Evolutionary conservation across 2,329 filamentous ascomycete species (phyloP).

Genomic region (Alternaria incomplexa): DNA sequence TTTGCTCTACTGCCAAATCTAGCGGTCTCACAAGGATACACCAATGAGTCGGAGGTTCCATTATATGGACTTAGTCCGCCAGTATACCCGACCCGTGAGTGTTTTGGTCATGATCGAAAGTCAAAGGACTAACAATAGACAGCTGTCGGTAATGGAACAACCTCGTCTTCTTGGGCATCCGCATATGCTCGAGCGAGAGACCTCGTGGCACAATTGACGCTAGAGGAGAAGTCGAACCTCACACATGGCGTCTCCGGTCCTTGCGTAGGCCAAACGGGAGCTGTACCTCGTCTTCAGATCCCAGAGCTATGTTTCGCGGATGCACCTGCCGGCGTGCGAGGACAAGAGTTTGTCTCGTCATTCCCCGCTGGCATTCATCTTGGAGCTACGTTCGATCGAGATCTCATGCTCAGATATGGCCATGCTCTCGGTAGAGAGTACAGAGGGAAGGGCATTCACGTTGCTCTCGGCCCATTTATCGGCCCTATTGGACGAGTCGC

Average conservation of each 20-base stretch:
- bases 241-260: slow-evolving; percentile 42
- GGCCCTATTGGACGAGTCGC: slow-evolving; percentile 75
- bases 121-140: slow-evolving; percentile 1
- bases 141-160: slow-evolving; percentile 35
- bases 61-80: slow-evolving; percentile 38
- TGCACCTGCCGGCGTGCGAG: slow-evolving; percentile 43
- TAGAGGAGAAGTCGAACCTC: slow-evolving; percentile 53
- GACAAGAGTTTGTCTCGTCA: slow-evolving; percentile 39
- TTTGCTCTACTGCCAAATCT: slow-evolving; percentile 15
- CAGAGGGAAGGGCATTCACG: slow-evolving; percentile 72
- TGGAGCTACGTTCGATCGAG: slow-evolving; percentile 74
- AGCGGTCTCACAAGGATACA: slow-evolving; percentile 25
- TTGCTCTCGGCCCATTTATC: slow-evolving; percentile 72
- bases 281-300: slow-evolving; percentile 45
- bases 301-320: slow-evolving; percentile 50
- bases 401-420: slow-evolving; percentile 70
- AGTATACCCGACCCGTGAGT: slow-evolving; percentile 39
- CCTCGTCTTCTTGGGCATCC: slow-evolving; percentile 29
- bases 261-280: slow-evolving; percentile 47
- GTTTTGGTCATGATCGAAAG: background rate
- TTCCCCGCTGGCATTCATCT: slow-evolving; percentile 46
- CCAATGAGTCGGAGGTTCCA: slow-evolving; percentile 36
- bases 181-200: slow-evolving; percentile 46
- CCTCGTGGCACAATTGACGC: slow-evolving; percentile 49
- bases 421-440: slow-evolving; percentile 73